Conservation (phyloP, 768 basidiomycete genomes). For the Leucocoprinus sp. region DNA sequence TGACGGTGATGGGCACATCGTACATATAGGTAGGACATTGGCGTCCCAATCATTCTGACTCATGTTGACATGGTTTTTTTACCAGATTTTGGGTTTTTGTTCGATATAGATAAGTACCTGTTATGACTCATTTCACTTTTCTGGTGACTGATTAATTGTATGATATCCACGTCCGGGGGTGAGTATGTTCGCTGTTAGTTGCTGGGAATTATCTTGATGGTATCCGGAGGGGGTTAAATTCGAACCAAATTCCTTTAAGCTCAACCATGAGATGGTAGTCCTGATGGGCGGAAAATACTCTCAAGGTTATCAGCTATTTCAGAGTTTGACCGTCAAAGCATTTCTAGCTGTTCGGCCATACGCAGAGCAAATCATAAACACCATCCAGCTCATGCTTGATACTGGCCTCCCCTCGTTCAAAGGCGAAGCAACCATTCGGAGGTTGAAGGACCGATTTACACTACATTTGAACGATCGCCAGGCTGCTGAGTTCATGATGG, state of each 20-base stretch:
- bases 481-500: slow-evolving; percentile 92
- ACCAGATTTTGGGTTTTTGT: slow-evolving; percentile 89
- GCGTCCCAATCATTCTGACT: not conserved
- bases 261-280: slow-evolving; percentile 97
- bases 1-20: slow-evolving; percentile 93
- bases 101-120: slow-evolving; percentile 89
- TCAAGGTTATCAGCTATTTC: slow-evolving; percentile 91
- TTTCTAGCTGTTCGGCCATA: slow-evolving; percentile 96
- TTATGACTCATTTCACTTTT: slow-evolving; percentile 2
- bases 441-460: slow-evolving; percentile 82
- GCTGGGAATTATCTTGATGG: slow-evolving; percentile 2
- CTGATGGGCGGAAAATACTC: slow-evolving; percentile 95
- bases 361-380: slow-evolving; percentile 82
- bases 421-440: slow-evolving; percentile 84
- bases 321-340: slow-evolving; percentile 89
- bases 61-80: not conserved
- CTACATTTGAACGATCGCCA: slow-evolving; percentile 77
- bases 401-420: slow-evolving; percentile 96
- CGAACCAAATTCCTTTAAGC: slow-evolving; percentile 95
- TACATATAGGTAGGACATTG: slow-evolving; percentile 88
- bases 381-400: slow-evolving; percentile 89
- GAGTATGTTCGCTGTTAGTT: slow-evolving; percentile 14
- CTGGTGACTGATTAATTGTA: slow-evolving; percentile 21
- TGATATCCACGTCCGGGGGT: slow-evolving; percentile 63
- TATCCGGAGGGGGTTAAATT: slow-evolving; percentile 86